Evolutionary conservation across 768 basidiomycete genomes (phyloP), one percentile per base, ranked within the genome.

Genomic region (Psilocybe cubensis): DNA sequence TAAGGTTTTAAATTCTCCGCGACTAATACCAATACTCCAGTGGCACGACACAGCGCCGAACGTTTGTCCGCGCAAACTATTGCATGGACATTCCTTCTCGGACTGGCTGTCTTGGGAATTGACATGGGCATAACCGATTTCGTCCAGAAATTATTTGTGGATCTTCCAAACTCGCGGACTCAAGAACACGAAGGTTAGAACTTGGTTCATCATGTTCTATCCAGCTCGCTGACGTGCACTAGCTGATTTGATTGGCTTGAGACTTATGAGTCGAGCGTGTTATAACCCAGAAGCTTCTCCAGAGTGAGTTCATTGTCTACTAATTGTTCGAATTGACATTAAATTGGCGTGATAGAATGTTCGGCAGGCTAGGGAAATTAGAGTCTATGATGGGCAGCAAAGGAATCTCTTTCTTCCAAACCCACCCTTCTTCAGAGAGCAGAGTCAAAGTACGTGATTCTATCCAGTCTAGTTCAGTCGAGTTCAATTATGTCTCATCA

Each of bases 191-290:
- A 98, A 82, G 91, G 91, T 86, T 28, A 52, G 66, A 35, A 23
- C 38, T 14, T 14, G 50, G 21, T 11, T 47, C 14, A 20, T 52
- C 20, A 6, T 31, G 9, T 52, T 29, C 20, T 31, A 1, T 11
- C 29, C 23, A 9, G 3, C 3, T 27, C 24, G 8, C 12, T 48
- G 29, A 21, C 42, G 38, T 57, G 18, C 29, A 40, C 20, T 23
- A 93, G 96, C 96, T 33, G 96, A 98, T 68, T 79, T 84, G 25
- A 89, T 98, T 49, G 96, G 96, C 7, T 70, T 98, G 44, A 80
- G 81, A 5, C 77, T 98, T 24, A 89, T 89, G 75, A 81, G 92
- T 48, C 82, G 79, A 62, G 96, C 94, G 0, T 98, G 96, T 72
- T 98, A 85, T 68, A 83, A 98, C 66, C 95, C 96, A 0, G 74